phyloP scores from a whole-genome alignment of 345 rosid species.

The Angophora floribunda region DNA sequence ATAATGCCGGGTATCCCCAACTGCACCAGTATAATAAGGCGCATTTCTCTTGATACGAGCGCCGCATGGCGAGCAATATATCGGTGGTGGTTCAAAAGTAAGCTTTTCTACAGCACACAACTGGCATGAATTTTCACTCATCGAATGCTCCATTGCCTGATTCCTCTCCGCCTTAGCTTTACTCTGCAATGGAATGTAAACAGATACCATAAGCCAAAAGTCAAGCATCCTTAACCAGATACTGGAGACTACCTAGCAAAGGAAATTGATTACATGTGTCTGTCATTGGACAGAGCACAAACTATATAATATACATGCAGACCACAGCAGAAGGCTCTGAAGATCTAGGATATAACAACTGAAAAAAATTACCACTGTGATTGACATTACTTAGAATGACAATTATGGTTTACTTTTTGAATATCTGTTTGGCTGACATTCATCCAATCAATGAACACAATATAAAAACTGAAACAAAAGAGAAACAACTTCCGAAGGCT shows the following conservation, averaged over 20 bases:
- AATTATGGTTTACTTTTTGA: neutral
- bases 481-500: neutral
- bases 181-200: slow-evolving; percentile 42
- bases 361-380: neutral
- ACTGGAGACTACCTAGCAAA: neutral
- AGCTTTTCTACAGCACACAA: slow-evolving; percentile 98
- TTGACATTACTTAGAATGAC: neutral
- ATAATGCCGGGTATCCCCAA: slow-evolving; percentile 84
- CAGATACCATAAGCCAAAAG: neutral
- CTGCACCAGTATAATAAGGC: slow-evolving; percentile 82
- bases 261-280: neutral
- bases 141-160: slow-evolving; percentile 93
- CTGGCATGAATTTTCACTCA: slow-evolving; percentile 99
- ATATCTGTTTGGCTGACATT: neutral
- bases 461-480: neutral
- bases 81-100: slow-evolving; percentile 97
- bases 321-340: neutral
- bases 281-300: neutral
- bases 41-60: slow-evolving; percentile 98
- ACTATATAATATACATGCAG: neutral
- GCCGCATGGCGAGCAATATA: slow-evolving; percentile 94
- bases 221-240: neutral
- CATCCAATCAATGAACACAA: neutral
- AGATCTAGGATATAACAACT: neutral
- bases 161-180: slow-evolving; percentile 94